Evolutionary conservation across 2,329 filamentous ascomycete species (phyloP), one percentile per base, ranked within the genome.

Genomic region (Clonostachys rhizophaga): DNA sequence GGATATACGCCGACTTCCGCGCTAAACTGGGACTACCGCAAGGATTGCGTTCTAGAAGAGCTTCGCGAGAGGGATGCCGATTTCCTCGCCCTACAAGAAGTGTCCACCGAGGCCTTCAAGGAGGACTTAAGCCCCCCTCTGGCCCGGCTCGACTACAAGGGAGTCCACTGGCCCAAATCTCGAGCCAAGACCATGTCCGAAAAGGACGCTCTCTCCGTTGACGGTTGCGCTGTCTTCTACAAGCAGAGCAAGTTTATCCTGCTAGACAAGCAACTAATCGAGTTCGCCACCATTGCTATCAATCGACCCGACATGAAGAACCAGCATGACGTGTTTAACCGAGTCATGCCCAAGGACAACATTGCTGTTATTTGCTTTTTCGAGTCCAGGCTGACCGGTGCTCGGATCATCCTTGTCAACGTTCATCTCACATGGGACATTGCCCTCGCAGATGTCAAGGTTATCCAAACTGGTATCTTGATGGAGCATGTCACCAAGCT

Each of bases 271-370:
- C 89, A 95, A 61, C 74, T 96, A 52, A 86, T 99, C 59, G 91
- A 96, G 66, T 96, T 96, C 63, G 86, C 88, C 36, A 87, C 89
- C 49, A 89, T 90, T 48, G 92, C 92, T 54, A 96, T 99, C 67
- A 94, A 95, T 62, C 79, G 94, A 54, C 89, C 91, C 4, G 94
- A 97, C 63, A 96, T 96, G 83, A 97, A 97, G 71, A 89, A 91
- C 48, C 90, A 95, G 59, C 89, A 95, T 62, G 94, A 99, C 59
- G 92, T 97, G 48, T 97, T 96, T 78, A 99, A 99, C 65, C 87
- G 94, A 30, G 87, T 99, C 50, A 97, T 96, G 94, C 91, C 92
- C 51, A 90, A 94, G 69, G 94, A 99, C 74, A 92, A 97, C 63
- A 96, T 99, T 65, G 94, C 88, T 14, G 86, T 96, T 43, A 82